Percentiles rank a stretch among this genome's conserved stretches.
These are phyloP conservation scores for Xylaria sp. DNA, from an alignment of 495 filamentous ascomycete species.

Conservation along the genomic window DNA sequence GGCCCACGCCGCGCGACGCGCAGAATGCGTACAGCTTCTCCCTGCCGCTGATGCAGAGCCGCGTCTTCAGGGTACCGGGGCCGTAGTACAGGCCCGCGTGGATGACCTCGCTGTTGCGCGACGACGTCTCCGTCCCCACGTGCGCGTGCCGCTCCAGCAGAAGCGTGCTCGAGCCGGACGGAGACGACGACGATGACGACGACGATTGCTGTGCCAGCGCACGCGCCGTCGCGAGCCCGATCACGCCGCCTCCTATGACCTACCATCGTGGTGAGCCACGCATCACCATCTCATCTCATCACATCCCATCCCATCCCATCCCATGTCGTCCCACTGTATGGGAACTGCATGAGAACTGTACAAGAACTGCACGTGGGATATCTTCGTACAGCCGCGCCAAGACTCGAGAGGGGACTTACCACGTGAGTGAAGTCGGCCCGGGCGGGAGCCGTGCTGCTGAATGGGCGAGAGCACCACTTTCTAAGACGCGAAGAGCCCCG, in stretches of 20 bases:
- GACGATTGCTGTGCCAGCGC: constrained; percentile 67
- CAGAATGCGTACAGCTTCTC: constrained; percentile 83
- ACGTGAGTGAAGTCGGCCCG: constrained; percentile 84
- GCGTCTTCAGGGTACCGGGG: constrained; percentile 75
- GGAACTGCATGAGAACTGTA: no score
- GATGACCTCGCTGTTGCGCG: constrained; percentile 95
- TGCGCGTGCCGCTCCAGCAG: constrained; percentile 80
- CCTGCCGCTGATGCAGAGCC: constrained; percentile 79
- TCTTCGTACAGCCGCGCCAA: not conserved
- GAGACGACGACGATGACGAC: constrained; percentile 25
- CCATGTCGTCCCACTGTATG: no score
- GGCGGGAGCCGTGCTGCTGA: constrained; percentile 40
- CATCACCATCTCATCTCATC: not conserved
- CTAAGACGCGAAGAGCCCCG: not conserved
- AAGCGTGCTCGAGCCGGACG: constrained; percentile 62
- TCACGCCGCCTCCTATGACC: constrained; percentile 90
- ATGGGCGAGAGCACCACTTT: constrained; percentile 24
- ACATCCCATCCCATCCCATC: no score
- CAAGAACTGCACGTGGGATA: no score
- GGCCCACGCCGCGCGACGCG: constrained; percentile 66
- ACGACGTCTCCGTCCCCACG: constrained; percentile 89
- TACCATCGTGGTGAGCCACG: constrained; percentile 36
- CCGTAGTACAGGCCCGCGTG: constrained; percentile 97
- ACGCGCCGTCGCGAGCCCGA: constrained; percentile 88
- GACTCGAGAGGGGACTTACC: constrained; percentile 48